These are phyloP conservation scores for Cladosporium phlei DNA, from an alignment of 2,329 filamentous ascomycete genomes.

Conservation along the genomic window DNA sequence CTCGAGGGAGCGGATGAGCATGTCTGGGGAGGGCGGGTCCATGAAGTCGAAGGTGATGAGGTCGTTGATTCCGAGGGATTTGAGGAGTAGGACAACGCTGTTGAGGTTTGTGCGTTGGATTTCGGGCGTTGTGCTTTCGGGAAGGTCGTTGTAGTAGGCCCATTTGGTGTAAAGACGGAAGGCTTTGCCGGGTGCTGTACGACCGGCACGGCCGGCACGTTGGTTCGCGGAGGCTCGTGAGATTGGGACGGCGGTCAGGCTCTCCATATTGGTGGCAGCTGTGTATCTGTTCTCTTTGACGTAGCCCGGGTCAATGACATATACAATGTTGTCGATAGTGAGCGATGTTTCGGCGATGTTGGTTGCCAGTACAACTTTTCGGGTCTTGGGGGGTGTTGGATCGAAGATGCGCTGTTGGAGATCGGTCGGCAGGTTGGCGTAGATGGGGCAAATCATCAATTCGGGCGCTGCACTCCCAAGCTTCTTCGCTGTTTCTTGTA, in stretches of 20 bases:
- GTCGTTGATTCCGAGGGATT: constrained; percentile 86
- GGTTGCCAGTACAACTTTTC: constrained; percentile 90
- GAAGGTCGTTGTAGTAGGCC: constrained; percentile 82
- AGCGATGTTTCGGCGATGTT: constrained; percentile 96
- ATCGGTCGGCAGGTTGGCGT: constrained; percentile 86
- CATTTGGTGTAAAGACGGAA: constrained; percentile 92
- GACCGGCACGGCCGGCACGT: constrained; percentile 83
- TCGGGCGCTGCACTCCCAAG: constrained; percentile 80
- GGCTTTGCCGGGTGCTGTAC: constrained; percentile 86
- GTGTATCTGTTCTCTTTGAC: constrained; percentile 96
- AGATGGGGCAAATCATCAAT: constrained; percentile 87
- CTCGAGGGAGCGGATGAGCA: constrained; percentile 82
- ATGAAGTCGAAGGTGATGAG: constrained; percentile 93
- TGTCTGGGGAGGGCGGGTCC: constrained; percentile 85
- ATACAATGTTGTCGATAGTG: constrained; percentile 93
- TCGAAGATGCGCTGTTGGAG: constrained; percentile 92
- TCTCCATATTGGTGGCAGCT: constrained; percentile 85
- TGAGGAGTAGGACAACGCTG: constrained; percentile 76
- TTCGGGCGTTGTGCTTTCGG: constrained; percentile 86
- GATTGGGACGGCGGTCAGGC: constrained; percentile 82
- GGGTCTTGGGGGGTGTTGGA: constrained; percentile 74
- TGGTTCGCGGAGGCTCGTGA: constrained; percentile 91
- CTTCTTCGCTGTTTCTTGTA: constrained; percentile 81
- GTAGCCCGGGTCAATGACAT: constrained; percentile 92
- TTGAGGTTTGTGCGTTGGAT: constrained; percentile 89